These are phyloP conservation scores for Elymus sibiricus DNA, from an alignment of 176 grass and related monocot species.

Conservation along the genomic window DNA sequence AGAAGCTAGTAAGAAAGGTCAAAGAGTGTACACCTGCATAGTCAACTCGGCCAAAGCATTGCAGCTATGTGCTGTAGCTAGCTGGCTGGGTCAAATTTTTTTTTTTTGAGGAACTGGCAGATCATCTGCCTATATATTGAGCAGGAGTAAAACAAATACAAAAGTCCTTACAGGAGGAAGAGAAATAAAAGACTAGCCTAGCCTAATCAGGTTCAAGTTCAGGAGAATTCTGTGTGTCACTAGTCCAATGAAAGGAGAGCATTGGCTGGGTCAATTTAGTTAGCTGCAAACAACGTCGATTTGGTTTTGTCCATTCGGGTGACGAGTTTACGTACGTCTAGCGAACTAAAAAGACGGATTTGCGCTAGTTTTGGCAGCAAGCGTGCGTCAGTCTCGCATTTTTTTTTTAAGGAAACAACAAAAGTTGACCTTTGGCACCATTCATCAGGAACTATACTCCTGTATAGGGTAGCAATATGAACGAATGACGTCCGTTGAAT, in stretches of 20 bases:
- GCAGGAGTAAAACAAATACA: no score
- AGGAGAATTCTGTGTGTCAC: no score
- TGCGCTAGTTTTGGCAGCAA: background rate
- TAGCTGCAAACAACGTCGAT: background rate
- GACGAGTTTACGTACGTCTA: background rate
- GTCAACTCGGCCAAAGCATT: background rate
- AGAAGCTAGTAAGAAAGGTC: background rate
- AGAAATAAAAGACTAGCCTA: no score
- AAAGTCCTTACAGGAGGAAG: no score
- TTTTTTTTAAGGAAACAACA: background rate
- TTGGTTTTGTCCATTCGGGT: no score
- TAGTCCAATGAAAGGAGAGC: no score
- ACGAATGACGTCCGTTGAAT: no score
- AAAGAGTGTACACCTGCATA: background rate
- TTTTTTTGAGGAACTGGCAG: no score
- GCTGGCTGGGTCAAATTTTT: background rate
- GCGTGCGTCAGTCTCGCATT: background rate
- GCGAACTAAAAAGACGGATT: background rate
- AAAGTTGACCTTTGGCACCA: conserved; percentile 2
- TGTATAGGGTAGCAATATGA: no score
- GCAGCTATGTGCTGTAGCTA: background rate
- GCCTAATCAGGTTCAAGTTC: no score
- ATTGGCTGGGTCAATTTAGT: background rate
- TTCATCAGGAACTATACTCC: background rate
- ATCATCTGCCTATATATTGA: no score